Evolutionary conservation across 2,329 filamentous ascomycete genomes (phyloP), one percentile per base, ranked within the genome.

Genomic region (Cryphonectria radicalis): DNA sequence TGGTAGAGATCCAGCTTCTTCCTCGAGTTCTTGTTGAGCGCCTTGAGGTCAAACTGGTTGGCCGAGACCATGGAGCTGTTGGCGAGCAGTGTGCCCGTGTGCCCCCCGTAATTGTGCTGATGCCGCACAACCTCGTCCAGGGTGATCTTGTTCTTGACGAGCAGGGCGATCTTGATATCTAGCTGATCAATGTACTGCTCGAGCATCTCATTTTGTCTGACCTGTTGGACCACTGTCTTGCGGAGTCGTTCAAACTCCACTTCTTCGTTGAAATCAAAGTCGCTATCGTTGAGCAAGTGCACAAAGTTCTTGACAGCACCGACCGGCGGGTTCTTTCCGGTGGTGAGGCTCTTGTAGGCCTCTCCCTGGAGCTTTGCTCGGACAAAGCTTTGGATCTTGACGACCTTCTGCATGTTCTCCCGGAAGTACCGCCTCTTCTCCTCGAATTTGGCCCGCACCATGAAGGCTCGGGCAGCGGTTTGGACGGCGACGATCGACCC

Each of bases 81-180:
- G 71, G 93, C 93, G 65, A 99, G 86, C 42, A 98, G 87, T 72
- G 90, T 93, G 74, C 94, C 92, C 32, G 95, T 91, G 77, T 96
- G 92, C 2, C 95, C 95, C 70, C 96, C 96, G 77, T 96, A 98
- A 80, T 97, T 97, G 84, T 92, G 95, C 79, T 99, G 96, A 79
- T 98, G 96, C 77, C 94, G 94, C 69, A 99, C 93, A 40, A 99
- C 96, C 82, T 99, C 97, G 78, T 99, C 96, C 4, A 99, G 87
- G 0, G 96, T 98, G 78, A 99, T 99, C 82, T 99, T 99, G 88
- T 99, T 99, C 87, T 98, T 98, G 77, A 99, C 96, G 25, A 99
- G 87, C 3, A 99, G 88, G 0, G 96, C 96, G 80, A 99, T 99
- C 84, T 99, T 99, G 85, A 99, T 97, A 79, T 99, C 97, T 50